Conservation (phyloP, 2,329 filamentous ascomycete genomes). For the Cladophialophora bantiana region DNA sequence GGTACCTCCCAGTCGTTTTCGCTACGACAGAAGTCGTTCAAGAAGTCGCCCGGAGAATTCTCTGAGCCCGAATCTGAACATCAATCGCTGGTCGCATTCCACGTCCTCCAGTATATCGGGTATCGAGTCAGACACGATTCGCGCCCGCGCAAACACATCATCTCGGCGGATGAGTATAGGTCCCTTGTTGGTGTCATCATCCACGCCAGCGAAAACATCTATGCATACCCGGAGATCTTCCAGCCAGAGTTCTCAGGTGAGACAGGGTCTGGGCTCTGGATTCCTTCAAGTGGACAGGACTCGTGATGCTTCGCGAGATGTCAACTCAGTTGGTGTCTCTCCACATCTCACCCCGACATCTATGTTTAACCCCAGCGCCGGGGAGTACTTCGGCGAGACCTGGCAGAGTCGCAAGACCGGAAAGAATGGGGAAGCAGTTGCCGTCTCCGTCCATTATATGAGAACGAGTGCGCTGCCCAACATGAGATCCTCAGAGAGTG, state of each 20-base stretch:
- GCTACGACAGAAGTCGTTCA: conserved; percentile 31
- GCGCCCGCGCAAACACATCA: conserved; percentile 33
- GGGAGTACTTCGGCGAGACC: conserved; percentile 36
- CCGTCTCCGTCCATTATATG: conserved; percentile 38
- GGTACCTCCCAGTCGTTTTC: conserved; percentile 13
- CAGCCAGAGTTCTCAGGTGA: conserved; percentile 34
- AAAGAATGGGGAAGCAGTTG: conserved; percentile 35
- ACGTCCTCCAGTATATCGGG: conserved; percentile 57
- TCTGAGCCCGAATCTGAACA: conserved; percentile 44
- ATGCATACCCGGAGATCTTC: conserved; percentile 32
- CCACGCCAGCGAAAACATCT: conserved; percentile 13
- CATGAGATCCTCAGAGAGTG: conserved; percentile 18
- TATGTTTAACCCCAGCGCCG: conserved; percentile 37
- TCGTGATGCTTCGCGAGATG: conserved; percentile 22
- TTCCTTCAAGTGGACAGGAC: conserved; percentile 21
- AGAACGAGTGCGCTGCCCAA: conserved; percentile 18
- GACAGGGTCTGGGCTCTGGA: conserved; percentile 19
- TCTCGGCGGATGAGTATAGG: conserved; percentile 34
- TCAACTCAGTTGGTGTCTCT: conserved; percentile 23
- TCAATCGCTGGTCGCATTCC: conserved; percentile 67
- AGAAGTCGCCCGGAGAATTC: conserved; percentile 32
- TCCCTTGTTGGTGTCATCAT: conserved; percentile 23
- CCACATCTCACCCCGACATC: conserved; percentile 36
- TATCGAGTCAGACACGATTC: conserved; percentile 36
- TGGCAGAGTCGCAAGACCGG: conserved; percentile 35